Base-by-base conservation (phyloP, 768 basidiomycete genomes). In the Neoboletus subvelutipes region DNA sequence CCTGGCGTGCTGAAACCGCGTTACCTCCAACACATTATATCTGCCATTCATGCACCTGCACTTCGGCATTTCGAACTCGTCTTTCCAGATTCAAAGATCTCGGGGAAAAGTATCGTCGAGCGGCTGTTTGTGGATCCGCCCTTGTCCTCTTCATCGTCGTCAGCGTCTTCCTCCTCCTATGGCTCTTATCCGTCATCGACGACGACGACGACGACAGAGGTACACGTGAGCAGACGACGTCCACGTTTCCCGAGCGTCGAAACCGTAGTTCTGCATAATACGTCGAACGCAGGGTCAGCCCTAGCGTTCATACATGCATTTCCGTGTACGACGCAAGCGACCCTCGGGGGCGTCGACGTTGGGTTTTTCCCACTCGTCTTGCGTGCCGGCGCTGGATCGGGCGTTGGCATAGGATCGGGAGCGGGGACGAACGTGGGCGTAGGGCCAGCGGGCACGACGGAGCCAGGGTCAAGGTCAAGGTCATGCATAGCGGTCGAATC, bases 41-140 rank as follows among this genome's bases (percentile, higher is more conserved):
- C 71, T 5, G 63, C 67, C 29, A 63, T 71, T 22, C 60, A 62
- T 13, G 71, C 69, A 0, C 70, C 71, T 3, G 62, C 59, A 11
- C 61, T 71, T 9, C 71, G 67, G 39, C 71, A 71, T 20, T 71
- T 71, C 26, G 71, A 71, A 36, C 71, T 71, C 10, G 60, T 73
- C 39, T 71, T 72, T 31, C 71, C 70, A 10, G 71, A 72, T 45
- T 69, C 69, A 2, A 67, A 60, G 36, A 51, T 65, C 1, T 65
- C 63, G 4, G 71, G 71, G 4, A 71, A 69, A 46, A 71, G 52
- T 24, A 37, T 71, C 34, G 50, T 59, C 28, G 65, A 71, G 45
- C 64, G 60, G 20, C 50, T 71, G 41, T 71, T 71, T 31, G 49
- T 62, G 20, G 66, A 66, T 20, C 34, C 34, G 1, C 18, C 56